Conservation (phyloP, 345 rosid species). For the Eucalyptus cloeziana region DNA sequence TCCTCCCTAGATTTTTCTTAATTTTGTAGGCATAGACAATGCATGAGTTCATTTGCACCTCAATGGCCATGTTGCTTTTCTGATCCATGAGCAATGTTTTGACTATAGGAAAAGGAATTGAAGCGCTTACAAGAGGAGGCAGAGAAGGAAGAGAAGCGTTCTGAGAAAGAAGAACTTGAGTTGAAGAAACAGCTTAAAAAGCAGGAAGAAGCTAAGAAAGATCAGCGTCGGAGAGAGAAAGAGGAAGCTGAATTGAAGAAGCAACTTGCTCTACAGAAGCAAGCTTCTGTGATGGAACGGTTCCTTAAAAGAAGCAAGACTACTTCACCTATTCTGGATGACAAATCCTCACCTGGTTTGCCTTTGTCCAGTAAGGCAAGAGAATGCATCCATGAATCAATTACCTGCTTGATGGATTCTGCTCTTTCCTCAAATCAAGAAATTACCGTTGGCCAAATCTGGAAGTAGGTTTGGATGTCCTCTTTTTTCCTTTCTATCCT, state of each 20-base stretch:
- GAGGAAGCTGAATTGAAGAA: constrained; percentile 67
- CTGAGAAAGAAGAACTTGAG: constrained; percentile 61
- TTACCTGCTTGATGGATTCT: constrained; percentile 40
- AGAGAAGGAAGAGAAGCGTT: constrained; percentile 47
- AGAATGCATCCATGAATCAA: constrained; percentile 23
- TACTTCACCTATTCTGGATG: constrained; percentile 11
- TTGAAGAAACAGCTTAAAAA: constrained; percentile 41
- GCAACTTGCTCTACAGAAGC: constrained; percentile 51
- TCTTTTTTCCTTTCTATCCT: background rate
- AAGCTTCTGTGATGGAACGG: constrained; percentile 86
- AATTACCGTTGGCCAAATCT: constrained; percentile 29
- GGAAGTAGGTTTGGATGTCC: constrained; percentile 30
- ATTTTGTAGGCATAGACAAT: background rate
- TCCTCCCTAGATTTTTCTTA: background rate
- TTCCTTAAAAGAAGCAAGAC: constrained; percentile 61
- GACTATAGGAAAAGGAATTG: constrained; percentile 58
- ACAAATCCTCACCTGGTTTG: constrained; percentile 9
- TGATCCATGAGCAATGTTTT: background rate
- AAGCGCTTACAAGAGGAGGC: constrained; percentile 53
- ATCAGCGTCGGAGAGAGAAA: constrained; percentile 54
- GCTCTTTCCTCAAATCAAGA: constrained; percentile 39
- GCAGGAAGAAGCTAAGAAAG: constrained; percentile 74
- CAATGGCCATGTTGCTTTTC: background rate
- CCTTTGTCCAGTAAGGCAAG: constrained; percentile 1
- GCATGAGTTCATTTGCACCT: background rate